Evolutionary conservation across 2,329 filamentous ascomycete genomes (phyloP), one percentile per base, ranked within the genome.

Genomic region (Endoconidiophora polonica): DNA sequence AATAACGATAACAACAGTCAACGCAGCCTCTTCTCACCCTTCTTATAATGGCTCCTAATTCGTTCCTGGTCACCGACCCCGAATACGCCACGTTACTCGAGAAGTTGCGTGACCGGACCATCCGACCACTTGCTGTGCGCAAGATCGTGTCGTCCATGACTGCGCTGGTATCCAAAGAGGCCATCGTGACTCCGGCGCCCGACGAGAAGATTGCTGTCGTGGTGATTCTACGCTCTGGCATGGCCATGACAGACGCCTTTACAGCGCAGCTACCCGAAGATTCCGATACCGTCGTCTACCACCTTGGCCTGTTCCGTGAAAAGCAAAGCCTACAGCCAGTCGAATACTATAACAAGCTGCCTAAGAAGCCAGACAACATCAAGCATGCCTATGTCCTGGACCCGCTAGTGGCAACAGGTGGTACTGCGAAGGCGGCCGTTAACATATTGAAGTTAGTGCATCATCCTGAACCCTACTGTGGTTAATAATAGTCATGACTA

Each of bases 321-420:
- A 86, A 83, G 54, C 77, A 78, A 51, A 90, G 85, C 42, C 79
- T 95, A 51, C 79, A 86, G 59, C 86, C 88, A 2, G 88, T 95
- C 52, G 88, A 94, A 67, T 94, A 95, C 74, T 95, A 95, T 75
- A 95, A 95, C 72, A 94, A 94, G 66, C 79, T 95, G 18, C 87
- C 87, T 36, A 81, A 85, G 66, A 82, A 86, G 66, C 57, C 62
- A 38, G 59, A 60, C 43, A 67, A 67, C 55, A 50, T 48, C 41
- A 52, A 49, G 39, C 71, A 94, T 10, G 87, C 87, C 53, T 83
- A 95, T 60, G 70, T 95, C 49, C 76, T 94, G 44, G 90, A 96
- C 61, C 91, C 90, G 3, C 77, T 96, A 57, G 93, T 96, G 60
- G 91, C 90, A 1, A 96, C 91, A 0, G 90, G 90, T 37, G 86